Evolutionary conservation across 768 basidiomycete genomes (phyloP).

Genomic region (Daedaleopsis sinensis): DNA sequence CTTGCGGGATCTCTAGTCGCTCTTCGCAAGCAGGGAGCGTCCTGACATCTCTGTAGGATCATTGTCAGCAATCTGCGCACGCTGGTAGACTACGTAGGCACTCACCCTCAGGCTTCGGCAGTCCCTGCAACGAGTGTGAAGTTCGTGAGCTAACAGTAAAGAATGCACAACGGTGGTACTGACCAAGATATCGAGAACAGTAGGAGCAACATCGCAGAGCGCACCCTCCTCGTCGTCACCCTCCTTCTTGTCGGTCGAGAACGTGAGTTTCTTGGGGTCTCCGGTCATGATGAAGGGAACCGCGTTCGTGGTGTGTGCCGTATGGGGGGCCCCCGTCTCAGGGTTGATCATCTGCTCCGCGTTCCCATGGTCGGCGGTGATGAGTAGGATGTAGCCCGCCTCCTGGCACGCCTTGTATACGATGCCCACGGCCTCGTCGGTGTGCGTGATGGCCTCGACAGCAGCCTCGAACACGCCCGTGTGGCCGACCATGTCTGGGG

Average conservation of each 20-base stretch:
- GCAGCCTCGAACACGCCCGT: constrained; percentile 93
- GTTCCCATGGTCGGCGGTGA: constrained; percentile 96
- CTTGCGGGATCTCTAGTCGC: neutral
- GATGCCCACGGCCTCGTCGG: constrained; percentile 87
- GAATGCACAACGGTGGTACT: constrained; percentile 3
- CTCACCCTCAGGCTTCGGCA: constrained; percentile 71
- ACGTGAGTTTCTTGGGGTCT: constrained; percentile 55
- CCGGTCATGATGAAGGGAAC: constrained; percentile 92
- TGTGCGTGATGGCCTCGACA: constrained; percentile 83
- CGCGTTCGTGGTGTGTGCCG: constrained; percentile 87
- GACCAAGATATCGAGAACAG: constrained; percentile 76
- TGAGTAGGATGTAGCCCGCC: constrained; percentile 82
- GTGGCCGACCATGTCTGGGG: constrained; percentile 97
- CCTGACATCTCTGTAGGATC: constrained; percentile 32
- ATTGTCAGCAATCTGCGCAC: constrained; percentile 3
- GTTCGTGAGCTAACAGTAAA: neutral
- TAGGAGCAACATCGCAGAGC: constrained; percentile 90
- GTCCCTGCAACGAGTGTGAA: constrained; percentile 41
- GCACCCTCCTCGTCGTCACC: constrained; percentile 64
- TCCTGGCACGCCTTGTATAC: constrained; percentile 85
- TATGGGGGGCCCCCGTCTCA: constrained; percentile 85
- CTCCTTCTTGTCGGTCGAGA: constrained; percentile 52
- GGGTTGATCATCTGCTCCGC: constrained; percentile 92
- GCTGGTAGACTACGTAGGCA: neutral
- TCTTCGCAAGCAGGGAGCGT: constrained; percentile 32